Evolutionary conservation across 495 filamentous ascomycete genomes (phyloP).

Genomic region (Amphirosellinia nigrospora): DNA sequence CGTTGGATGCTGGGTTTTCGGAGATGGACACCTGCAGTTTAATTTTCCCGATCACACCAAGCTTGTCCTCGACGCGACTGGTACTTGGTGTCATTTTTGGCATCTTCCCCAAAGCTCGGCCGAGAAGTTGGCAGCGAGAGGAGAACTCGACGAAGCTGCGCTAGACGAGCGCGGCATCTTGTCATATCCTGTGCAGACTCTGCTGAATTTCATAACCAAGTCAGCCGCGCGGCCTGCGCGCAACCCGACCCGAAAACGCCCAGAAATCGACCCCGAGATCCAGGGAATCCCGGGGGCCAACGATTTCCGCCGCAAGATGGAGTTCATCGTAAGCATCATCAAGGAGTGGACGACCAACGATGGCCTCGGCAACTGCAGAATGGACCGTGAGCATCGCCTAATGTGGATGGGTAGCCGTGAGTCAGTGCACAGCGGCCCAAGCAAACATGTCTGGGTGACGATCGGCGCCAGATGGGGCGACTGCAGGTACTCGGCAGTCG

Average conservation of each 20-base stretch:
- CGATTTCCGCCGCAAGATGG: constrained; percentile 77
- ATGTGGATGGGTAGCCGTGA: constrained; percentile 74
- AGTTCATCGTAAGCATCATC: constrained; percentile 72
- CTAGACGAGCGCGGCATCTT: constrained; percentile 66
- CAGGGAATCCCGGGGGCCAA: constrained; percentile 74
- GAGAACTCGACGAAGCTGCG: constrained; percentile 69
- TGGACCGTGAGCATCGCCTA: constrained; percentile 56
- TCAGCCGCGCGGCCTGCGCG: constrained; percentile 53
- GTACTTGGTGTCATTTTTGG: constrained; percentile 82
- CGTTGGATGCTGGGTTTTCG: constrained; percentile 88
- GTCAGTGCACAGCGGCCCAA: constrained; percentile 60
- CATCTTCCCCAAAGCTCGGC: constrained; percentile 76
- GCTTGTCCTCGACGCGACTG: constrained; percentile 76
- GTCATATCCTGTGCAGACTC: constrained; percentile 64
- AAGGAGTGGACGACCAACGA: constrained; percentile 75
- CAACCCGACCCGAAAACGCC: constrained; percentile 50
- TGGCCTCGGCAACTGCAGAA: constrained; percentile 67
- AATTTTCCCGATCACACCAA: constrained; percentile 99
- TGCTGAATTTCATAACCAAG: constrained; percentile 60
- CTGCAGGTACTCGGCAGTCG: constrained; percentile 54
- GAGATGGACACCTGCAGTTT: constrained; percentile 85
- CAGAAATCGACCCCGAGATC: constrained; percentile 63
- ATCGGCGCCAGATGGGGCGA: constrained; percentile 81
- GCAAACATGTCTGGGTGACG: constrained; percentile 83
- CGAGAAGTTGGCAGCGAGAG: constrained; percentile 63